phyloP scores from a whole-genome alignment of 1,284 basidiomycete species.

The Fomitopsis betulina region DNA sequence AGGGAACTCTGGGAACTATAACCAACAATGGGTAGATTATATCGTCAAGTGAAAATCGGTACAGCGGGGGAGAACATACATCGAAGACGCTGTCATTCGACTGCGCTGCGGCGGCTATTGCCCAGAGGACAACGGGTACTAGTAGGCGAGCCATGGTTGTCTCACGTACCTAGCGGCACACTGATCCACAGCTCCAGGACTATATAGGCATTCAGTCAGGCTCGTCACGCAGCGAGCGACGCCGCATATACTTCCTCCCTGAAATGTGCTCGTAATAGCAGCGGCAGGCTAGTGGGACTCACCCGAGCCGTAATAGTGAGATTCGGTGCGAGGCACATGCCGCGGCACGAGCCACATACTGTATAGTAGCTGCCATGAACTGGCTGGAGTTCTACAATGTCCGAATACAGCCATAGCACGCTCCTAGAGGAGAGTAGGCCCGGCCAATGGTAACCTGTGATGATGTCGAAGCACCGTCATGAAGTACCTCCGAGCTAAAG shows the following conservation, averaged over 20 bases:
- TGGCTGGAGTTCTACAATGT: neutral
- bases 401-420: neutral
- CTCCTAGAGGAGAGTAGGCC: neutral
- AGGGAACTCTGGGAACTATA: conserved; percentile 17
- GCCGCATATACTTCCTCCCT: neutral
- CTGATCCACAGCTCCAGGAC: neutral
- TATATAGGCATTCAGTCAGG: neutral
- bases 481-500: neutral
- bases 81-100: conserved; percentile 7
- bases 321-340: neutral
- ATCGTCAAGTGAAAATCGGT: no score
- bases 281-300: neutral
- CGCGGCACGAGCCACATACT: neutral
- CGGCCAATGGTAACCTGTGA: neutral
- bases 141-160: neutral
- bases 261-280: neutral
- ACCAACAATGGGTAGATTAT: neutral
- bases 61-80: neutral
- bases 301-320: neutral
- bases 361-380: neutral
- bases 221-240: neutral
- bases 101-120: conserved; percentile 5
- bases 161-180: neutral
- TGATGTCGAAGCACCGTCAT: neutral
- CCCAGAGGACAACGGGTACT: conserved; percentile 2